Evolutionary conservation across 2,329 filamentous ascomycete species (phyloP).

Genomic region (Tolypocladium ovalisporum): DNA sequence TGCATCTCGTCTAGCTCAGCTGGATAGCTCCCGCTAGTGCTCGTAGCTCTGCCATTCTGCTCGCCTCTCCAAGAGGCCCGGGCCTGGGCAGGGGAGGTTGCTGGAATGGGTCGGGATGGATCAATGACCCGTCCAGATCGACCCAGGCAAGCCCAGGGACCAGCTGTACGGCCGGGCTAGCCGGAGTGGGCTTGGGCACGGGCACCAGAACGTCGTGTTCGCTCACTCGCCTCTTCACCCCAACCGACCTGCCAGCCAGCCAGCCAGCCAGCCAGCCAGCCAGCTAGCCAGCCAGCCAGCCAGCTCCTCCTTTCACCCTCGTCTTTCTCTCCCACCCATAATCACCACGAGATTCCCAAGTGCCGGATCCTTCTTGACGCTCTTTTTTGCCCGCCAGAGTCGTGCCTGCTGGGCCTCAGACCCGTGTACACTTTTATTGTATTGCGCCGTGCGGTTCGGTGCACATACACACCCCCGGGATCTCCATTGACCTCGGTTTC

Average conservation of each 20-base stretch:
- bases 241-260: neutral
- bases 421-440: neutral
- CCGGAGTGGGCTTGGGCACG: conserved; percentile 1
- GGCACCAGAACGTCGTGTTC: neutral
- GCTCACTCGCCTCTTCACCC: neutral
- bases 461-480: conserved; percentile 1
- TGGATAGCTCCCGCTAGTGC: neutral
- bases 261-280: no score
- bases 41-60: neutral
- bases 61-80: neutral
- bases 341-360: neutral
- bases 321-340: neutral
- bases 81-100: neutral
- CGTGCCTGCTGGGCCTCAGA: neutral
- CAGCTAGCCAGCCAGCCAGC: neutral
- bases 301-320: neutral
- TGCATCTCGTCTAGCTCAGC: neutral
- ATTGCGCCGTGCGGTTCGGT: neutral
- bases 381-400: neutral
- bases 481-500: conserved; percentile 2
- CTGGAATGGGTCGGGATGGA: neutral
- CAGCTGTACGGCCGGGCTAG: neutral
- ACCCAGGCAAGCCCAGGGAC: conserved; percentile 1
- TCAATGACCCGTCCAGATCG: conserved; percentile 2
- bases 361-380: neutral